phyloP scores from a whole-genome alignment of 2,329 filamentous ascomycete genomes.

The Arthrobotrys iridis region DNA sequence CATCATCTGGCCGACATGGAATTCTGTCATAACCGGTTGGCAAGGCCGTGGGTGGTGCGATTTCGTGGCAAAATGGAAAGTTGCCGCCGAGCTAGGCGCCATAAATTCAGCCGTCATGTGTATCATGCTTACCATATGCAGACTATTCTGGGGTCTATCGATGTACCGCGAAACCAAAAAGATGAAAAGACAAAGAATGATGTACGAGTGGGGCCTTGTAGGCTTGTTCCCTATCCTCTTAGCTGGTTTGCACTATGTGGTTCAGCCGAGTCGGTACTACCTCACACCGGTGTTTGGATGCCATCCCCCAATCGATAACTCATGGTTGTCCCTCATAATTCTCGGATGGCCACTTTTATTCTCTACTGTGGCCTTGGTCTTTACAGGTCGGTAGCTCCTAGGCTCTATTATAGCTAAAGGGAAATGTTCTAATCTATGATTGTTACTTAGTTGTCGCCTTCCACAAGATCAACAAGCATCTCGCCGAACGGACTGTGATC shows the following conservation, averaged over 20 bases:
- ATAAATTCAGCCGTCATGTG: slow-evolving; percentile 67
- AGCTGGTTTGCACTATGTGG: slow-evolving; percentile 69
- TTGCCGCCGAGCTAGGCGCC: slow-evolving; percentile 66
- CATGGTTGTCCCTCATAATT: slow-evolving; percentile 69
- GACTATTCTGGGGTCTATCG: slow-evolving; percentile 69
- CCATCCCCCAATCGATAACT: slow-evolving; percentile 66
- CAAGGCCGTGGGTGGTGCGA: slow-evolving; percentile 72
- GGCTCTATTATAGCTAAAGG: too few species aligned
- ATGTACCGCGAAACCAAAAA: slow-evolving; percentile 65
- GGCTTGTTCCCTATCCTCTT: slow-evolving; percentile 68
- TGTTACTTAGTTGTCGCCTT: slow-evolving; percentile 67
- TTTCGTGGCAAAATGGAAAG: slow-evolving; percentile 70
- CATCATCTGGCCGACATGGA: slow-evolving; percentile 72
- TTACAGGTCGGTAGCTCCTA: slow-evolving; percentile 66
- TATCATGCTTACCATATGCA: slow-evolving; percentile 70
- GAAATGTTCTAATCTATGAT: not conserved
- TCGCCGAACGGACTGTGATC: slow-evolving; percentile 68
- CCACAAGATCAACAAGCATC: slow-evolving; percentile 70
- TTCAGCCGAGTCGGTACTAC: slow-evolving; percentile 70
- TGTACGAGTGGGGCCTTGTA: slow-evolving; percentile 69
- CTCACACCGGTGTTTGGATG: slow-evolving; percentile 71
- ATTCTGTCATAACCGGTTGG: slow-evolving; percentile 67
- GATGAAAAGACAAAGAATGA: slow-evolving; percentile 64
- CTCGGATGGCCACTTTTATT: slow-evolving; percentile 69
- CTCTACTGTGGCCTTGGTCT: slow-evolving; percentile 67